Conservation (phyloP, 495 filamentous ascomycete species). For the Lentithecium fluviatile region DNA sequence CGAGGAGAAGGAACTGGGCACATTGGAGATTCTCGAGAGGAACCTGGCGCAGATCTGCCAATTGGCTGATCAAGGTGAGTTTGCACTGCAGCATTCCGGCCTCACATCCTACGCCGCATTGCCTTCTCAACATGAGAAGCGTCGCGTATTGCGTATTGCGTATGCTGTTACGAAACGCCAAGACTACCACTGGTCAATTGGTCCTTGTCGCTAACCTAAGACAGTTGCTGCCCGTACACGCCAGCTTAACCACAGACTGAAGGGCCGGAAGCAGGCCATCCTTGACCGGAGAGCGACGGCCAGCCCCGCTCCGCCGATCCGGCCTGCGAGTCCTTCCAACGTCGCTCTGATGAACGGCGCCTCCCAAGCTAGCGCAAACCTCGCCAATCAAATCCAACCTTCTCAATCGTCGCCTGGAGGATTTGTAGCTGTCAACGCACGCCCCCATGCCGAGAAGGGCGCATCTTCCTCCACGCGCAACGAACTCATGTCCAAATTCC, state of each 20-base stretch:
- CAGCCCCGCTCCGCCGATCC: constrained; percentile 30
- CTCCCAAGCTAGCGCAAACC: constrained; percentile 20
- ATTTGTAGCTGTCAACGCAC: constrained; percentile 60
- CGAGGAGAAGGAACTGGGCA: constrained; percentile 79
- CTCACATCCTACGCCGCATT: neutral
- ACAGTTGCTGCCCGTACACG: constrained; percentile 73
- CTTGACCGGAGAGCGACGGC: constrained; percentile 50
- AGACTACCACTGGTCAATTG: neutral
- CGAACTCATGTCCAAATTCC: constrained; percentile 52
- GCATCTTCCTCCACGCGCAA: constrained; percentile 32
- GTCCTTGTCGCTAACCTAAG: neutral
- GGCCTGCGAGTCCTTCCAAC: constrained; percentile 42
- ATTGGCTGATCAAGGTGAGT: constrained; percentile 60
- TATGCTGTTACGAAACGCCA: neutral
- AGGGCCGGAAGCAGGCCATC: constrained; percentile 71
- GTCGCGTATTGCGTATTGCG: neutral
- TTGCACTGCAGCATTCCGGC: neutral
- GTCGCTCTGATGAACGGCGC: constrained; percentile 40
- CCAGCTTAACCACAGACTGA: constrained; percentile 78
- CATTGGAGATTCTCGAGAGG: constrained; percentile 77
- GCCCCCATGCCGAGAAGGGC: constrained; percentile 40
- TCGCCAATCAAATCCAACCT: constrained; percentile 22
- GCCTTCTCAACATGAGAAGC: neutral
- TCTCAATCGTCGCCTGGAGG: constrained; percentile 51
- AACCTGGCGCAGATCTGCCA: constrained; percentile 71